phyloP scores from a whole-genome alignment of 2,329 filamentous ascomycete species.

The Teratosphaeria viscida region DNA sequence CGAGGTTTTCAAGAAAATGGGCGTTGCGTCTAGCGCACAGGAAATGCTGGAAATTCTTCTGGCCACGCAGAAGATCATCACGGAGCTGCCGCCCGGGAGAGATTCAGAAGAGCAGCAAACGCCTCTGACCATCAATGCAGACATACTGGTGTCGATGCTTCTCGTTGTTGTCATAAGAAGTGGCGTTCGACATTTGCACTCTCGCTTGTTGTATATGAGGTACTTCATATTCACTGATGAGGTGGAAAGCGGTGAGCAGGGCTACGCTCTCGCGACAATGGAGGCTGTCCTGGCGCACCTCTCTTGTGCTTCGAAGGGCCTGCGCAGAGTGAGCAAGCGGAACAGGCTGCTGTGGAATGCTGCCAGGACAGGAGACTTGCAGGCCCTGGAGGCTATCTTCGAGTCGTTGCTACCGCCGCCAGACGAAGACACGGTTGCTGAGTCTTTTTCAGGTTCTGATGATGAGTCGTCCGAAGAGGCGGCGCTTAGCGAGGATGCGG shows the following conservation, averaged over 20 bases:
- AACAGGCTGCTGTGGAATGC: conserved; percentile 87
- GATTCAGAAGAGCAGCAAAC: conserved; percentile 37
- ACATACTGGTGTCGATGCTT: conserved; percentile 83
- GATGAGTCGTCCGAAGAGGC: conserved; percentile 14
- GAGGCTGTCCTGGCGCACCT: conserved; percentile 90
- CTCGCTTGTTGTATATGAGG: conserved; percentile 84
- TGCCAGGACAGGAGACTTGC: conserved; percentile 63
- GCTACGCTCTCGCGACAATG: conserved; percentile 90
- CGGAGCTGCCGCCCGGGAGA: conserved; percentile 29
- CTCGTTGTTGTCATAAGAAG: conserved; percentile 88
- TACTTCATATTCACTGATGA: conserved; percentile 98
- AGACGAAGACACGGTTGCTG: conserved; percentile 9
- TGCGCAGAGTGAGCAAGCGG: conserved; percentile 73
- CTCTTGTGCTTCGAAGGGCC: conserved; percentile 64
- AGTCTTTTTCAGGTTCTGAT: conserved; percentile 9
- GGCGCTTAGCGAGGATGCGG: not conserved
- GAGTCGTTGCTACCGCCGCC: conserved; percentile 43
- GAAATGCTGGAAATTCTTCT: conserved; percentile 79
- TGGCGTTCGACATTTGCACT: conserved; percentile 76
- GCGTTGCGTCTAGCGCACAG: conserved; percentile 65
- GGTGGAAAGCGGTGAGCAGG: conserved; percentile 90
- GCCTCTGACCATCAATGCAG: conserved; percentile 64
- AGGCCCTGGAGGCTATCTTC: conserved; percentile 66
- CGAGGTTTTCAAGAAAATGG: conserved; percentile 81
- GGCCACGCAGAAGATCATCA: conserved; percentile 73